Base-by-base conservation (phyloP, 1,284 basidiomycete species). In the Ganoderma resinaceum region DNA sequence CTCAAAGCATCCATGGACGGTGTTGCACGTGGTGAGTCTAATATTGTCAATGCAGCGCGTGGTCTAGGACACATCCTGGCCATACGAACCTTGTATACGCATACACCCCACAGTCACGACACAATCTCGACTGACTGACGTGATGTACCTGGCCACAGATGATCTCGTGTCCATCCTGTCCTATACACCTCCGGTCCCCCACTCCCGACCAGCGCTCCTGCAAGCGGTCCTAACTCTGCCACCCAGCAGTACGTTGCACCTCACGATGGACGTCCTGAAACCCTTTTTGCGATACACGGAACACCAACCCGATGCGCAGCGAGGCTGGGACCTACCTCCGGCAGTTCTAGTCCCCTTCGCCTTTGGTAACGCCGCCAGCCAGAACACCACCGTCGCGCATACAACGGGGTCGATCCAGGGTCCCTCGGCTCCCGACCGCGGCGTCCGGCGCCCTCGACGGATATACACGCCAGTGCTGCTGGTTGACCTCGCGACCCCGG, bases 261-360 rank as follows among this genome's bases (percentile, higher is more conserved):
- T 98, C 63, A 85, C 83, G 20, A 86, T 97, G 77, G 92, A 94
- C 52, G 90, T 96, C 75, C 86, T 88, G 43, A 97, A 97, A 79
- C 88, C 91, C 3, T 97, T 97, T 78, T 84, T 99, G 66, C 90
- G 93, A 62, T 99, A 99, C 79, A 96, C 94, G 20, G 97, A 99
- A 76, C 97, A 99, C 78, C 95, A 93, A 18, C 96, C 97, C 0
- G 97, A 99, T 76, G 95, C 97, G 0, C 95, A 97, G 78, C 87
- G 97, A 49, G 97, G 97, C 0, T 96, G 96, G 87, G 96, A 99
- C 75, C 83, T 99, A 0, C 93, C 95, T 1, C 90, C 94, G 0
- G 95, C 94, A 2, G 87, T 97, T 12, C 81, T 96, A 66, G 85
- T 89, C 31, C 86, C 87, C 0, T 74, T 90, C 23, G 70, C 73